Base-by-base conservation (phyloP, 805 yeast genomes). In the Spathaspora gorwiae region DNA sequence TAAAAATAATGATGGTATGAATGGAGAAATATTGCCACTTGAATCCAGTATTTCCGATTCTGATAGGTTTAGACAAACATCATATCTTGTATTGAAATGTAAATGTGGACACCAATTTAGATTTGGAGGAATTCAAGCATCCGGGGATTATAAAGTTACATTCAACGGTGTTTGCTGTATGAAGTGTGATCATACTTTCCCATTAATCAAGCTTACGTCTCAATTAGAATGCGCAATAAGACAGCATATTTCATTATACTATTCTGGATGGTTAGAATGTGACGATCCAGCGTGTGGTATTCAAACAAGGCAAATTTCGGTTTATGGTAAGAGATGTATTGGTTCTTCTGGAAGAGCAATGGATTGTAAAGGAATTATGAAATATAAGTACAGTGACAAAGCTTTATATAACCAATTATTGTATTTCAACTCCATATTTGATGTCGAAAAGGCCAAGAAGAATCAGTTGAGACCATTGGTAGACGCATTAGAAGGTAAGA, bases 291-390 rank as follows among this genome's bases (percentile, higher is more conserved):
- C 94, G 1, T 92, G 98, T 67, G 87, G 86, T 1, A 72, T 79
- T 43, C 73, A 74, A 12, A 90, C 97, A 0, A 75, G 96, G 50
- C 96, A 90, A 59, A 76, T 94, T 24, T 81, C 90, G 15, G 97
- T 90, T 4, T 89, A 87, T 57, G 98, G 98, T 43, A 80, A 83
- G 54, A 76, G 92, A 53, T 90, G 98, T 62, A 73, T 89, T 47
- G 85, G 87, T 36, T 63, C 63, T 47, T 76, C 75, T 56, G 87
- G 87, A 2, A 74, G 68, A 36, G 80, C 83, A 1, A 75, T 70
- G 51, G 81, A 80, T 15, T 82, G 87, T 57, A 84, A 87, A 55
- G 97, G 98, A 34, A 79, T 84, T 9, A 84, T 90, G 89, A 72
- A 79, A 47, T 86, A 81, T 63, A 76, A 75, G 47, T 94, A 87